Conservation (phyloP, 192 early-diverging fungal genomes). For the Mortierella alpina region DNA sequence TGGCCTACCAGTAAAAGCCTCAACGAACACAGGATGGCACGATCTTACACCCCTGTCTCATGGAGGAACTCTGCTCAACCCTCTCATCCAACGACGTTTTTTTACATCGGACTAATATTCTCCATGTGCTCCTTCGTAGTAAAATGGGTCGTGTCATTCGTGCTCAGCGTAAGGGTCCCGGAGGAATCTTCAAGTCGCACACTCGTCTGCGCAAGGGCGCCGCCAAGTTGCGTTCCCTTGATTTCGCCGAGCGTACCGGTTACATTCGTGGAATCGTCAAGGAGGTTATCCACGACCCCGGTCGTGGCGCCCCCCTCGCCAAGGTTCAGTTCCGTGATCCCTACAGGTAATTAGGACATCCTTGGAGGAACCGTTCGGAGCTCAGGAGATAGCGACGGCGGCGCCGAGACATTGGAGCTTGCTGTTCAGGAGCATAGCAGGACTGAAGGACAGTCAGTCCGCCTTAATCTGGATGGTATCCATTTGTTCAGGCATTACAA, state of each 20-base stretch:
- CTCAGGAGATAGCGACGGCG: neutral
- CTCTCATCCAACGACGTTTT: no score
- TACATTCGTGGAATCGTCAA: conserved; percentile 98
- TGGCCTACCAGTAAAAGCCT: no score
- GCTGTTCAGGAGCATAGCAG: neutral
- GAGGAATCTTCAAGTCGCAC: conserved; percentile 98
- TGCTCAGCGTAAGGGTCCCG: conserved; percentile 98
- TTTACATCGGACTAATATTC: conserved; percentile 5
- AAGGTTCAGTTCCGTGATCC: conserved; percentile 85
- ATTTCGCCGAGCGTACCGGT: conserved; percentile 97
- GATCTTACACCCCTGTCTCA: no score
- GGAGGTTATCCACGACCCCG: conserved; percentile 99
- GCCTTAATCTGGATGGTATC: no score
- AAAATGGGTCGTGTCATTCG: conserved; percentile 99
- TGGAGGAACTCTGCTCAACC: no score
- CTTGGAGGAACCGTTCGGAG: neutral
- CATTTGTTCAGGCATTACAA: no score
- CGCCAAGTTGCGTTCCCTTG: conserved; percentile 93
- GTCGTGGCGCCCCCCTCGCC: conserved; percentile 96
- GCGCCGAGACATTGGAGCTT: neutral
- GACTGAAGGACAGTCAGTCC: no score
- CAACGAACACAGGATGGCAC: no score
- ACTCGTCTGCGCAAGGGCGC: conserved; percentile 94
- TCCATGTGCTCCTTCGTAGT: conserved; percentile 7
- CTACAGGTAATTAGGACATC: conserved; percentile 61